phyloP scores from a whole-genome alignment of 1,139 yeast species.

The Hyphopichia pseudoburtonii region DNA sequence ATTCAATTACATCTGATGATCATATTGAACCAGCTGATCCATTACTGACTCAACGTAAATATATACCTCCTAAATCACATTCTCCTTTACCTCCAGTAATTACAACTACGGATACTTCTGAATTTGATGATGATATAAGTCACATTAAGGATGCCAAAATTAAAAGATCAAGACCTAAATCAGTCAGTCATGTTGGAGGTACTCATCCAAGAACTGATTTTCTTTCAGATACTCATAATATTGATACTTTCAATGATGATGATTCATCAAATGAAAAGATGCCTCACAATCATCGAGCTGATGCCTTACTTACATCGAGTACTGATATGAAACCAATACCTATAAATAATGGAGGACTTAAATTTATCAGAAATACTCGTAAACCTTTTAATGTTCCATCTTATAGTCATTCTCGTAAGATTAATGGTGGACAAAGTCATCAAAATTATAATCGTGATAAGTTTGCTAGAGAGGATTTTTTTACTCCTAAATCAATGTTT shows the following conservation, averaged over 20 bases:
- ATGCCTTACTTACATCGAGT: slow-evolving; percentile 42
- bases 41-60: not conserved
- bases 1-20: not conserved
- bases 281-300: slow-evolving; percentile 48
- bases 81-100: slow-evolving; percentile 7
- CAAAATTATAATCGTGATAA: slow-evolving; percentile 18
- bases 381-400: slow-evolving; percentile 67
- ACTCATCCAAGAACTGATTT: slow-evolving; percentile 2
- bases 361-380: slow-evolving; percentile 49
- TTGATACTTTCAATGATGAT: not conserved
- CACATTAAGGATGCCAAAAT: not conserved
- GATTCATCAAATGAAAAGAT: slow-evolving; percentile 10
- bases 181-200: not conserved
- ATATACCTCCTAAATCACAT: slow-evolving; percentile 1
- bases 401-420: slow-evolving; percentile 31
- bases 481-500: slow-evolving; percentile 75
- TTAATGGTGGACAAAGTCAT: slow-evolving; percentile 24
- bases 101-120: slow-evolving; percentile 8
- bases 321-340: slow-evolving; percentile 48
- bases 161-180: slow-evolving; percentile 3
- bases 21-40: too few species aligned
- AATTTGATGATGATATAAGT: not conserved
- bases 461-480: slow-evolving; percentile 68
- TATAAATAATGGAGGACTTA: slow-evolving; percentile 28
- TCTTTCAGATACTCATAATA: not conserved